Evolutionary conservation across 1,284 basidiomycete genomes (phyloP).

Genomic region (Coniophora puteana): DNA sequence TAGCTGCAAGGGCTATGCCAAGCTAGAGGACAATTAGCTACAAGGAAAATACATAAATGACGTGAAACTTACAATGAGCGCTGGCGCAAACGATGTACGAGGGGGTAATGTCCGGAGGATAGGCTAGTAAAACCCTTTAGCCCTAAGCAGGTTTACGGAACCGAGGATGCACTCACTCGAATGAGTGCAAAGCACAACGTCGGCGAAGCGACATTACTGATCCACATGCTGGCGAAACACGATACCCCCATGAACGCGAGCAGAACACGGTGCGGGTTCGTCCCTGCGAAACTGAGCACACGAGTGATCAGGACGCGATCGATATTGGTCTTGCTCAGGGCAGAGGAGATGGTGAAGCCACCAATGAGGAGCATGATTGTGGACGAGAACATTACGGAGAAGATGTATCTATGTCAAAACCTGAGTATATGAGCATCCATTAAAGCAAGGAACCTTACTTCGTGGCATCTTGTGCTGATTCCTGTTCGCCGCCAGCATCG

Average conservation of each 20-base stretch:
- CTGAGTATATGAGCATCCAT: constrained; percentile 6
- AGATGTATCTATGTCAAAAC: constrained; percentile 54
- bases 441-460: constrained; percentile 50
- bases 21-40: constrained; percentile 47
- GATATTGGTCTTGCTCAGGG: constrained; percentile 95
- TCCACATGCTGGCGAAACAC: constrained; percentile 99
- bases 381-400: constrained; percentile 83
- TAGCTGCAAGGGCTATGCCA: constrained; percentile 95
- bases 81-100: constrained; percentile 85
- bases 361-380: constrained; percentile 96
- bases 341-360: constrained; percentile 98
- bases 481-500: constrained; percentile 47
- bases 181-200: constrained; percentile 98
- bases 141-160: too few species aligned
- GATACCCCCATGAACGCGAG: constrained; percentile 96
- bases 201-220: constrained; percentile 96
- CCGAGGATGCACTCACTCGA: constrained; percentile 50
- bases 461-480: constrained; percentile 74
- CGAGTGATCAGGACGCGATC: constrained; percentile 94
- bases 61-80: constrained; percentile 74
- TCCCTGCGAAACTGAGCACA: constrained; percentile 88
- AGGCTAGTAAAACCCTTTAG: constrained; percentile 53
- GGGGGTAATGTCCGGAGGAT: constrained; percentile 91
- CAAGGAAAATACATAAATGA: not conserved
- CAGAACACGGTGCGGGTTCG: constrained; percentile 81